Evolutionary conservation across 2,329 filamentous ascomycete genomes (phyloP), one percentile per base, ranked within the genome.

Genomic region (Sporothrix inflata): DNA sequence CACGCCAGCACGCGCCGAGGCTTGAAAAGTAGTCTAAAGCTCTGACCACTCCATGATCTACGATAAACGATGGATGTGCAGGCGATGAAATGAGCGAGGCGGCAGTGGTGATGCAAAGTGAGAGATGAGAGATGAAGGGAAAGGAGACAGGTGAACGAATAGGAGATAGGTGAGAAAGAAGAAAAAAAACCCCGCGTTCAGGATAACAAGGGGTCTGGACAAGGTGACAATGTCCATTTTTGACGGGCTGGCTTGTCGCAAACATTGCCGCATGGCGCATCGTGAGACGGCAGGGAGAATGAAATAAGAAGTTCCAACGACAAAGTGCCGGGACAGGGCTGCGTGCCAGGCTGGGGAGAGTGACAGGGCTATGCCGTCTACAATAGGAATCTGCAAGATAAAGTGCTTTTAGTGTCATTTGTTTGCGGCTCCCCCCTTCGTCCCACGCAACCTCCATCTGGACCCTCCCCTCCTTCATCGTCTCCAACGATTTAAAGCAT

Each of bases 51-150:
- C 9, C 11, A 65, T 65, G 60, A 45, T 65, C 60, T 65, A 27
- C 60, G 57, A 45, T 21, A 27, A 45, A 27, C 38, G 38, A 27
- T 65, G 38, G n/a, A 63, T 24, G 34, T 42, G 11, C 57, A 21
- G 57, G 34, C 60, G 38, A 45, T 65, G 60, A 65, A 65, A 45
- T 45, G 60, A 45, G 38, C 38, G 53, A 45, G n/a, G 21, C 11
- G 60, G 60, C 38, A 27, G 60, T 45, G 38, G 38, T 38, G 38
- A 65, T 65, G 60, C 38, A 63, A 63, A 55, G 27, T 19, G 51
- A 19, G 24, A 55, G 24, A 12, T 16, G 38, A 45, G 38, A 40
- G 21, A 16, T n/a, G 30, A n/a, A n/a, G 19, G 47, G 19, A 7
- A 19, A 3, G 5, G 47, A n/a, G 45, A 6, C 3, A 49, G 45